Conservation (phyloP, 1,284 basidiomycete species). For the Ceratobasidium sp. region DNA sequence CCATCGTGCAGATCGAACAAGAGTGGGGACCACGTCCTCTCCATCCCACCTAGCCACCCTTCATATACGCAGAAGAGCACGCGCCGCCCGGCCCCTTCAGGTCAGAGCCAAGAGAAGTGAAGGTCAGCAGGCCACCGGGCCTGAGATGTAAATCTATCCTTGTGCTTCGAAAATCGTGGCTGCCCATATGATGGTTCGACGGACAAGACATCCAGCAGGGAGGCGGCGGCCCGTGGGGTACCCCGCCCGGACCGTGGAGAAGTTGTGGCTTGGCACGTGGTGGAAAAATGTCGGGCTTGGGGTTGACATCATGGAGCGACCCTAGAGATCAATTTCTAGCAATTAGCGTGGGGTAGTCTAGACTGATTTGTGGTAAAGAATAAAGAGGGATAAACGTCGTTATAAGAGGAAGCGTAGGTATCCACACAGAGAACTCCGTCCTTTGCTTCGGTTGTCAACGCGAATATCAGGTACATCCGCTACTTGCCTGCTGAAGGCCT, state of each 20-base stretch:
- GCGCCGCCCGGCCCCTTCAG: slow-evolving; percentile 30
- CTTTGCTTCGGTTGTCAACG: no score
- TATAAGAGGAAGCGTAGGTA: no score
- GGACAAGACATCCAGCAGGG: slow-evolving; percentile 13
- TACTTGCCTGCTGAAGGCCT: no score
- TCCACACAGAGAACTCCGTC: no score
- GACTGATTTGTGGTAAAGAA: no score
- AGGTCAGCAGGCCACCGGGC: slow-evolving; percentile 35
- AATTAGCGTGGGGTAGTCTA: no score
- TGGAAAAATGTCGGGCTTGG: slow-evolving; percentile 33
- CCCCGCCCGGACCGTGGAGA: slow-evolving; percentile 34
- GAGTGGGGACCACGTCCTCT: slow-evolving; percentile 11
- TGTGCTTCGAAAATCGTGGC: slow-evolving; percentile 5
- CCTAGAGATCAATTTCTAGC: slow-evolving; percentile 46
- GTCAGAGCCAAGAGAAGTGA: slow-evolving; percentile 34
- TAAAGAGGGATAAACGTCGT: no score
- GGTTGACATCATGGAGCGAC: slow-evolving; percentile 18
- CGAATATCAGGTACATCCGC: no score
- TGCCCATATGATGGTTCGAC: slow-evolving; percentile 15
- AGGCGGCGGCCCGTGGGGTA: slow-evolving; percentile 34
- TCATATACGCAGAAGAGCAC: slow-evolving; percentile 38
- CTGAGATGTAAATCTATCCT: not conserved
- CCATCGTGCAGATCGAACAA: slow-evolving; percentile 12
- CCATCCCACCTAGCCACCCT: not conserved
- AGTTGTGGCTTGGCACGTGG: slow-evolving; percentile 20